Percentiles rank a stretch among this genome's conserved stretches.
These are phyloP conservation scores for Exophiala sp. DNA, from an alignment of 2,329 filamentous ascomycete species.

Conservation along the genomic window DNA sequence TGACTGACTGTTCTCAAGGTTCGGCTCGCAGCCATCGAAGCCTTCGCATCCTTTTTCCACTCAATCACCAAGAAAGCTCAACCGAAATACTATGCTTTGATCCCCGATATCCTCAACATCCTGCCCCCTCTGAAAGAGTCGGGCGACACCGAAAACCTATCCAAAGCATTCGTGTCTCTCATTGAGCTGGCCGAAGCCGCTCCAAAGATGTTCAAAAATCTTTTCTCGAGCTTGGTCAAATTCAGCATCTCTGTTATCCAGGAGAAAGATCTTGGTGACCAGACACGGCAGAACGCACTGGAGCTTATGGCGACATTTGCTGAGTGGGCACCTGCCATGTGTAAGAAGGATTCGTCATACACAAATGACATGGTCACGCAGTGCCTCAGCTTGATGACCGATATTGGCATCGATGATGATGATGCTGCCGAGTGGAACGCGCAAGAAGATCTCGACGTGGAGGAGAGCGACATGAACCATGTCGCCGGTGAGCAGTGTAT, in stretches of 20 bases:
- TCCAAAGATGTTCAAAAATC: constrained; percentile 92
- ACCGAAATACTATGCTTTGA: constrained; percentile 78
- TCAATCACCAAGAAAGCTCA: constrained; percentile 85
- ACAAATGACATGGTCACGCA: constrained; percentile 97
- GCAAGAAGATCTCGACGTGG: constrained; percentile 89
- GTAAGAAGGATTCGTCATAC: constrained; percentile 88
- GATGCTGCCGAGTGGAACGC: constrained; percentile 91
- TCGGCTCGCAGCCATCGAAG: constrained; percentile 89
- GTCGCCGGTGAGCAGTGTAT: constrained; percentile 98
- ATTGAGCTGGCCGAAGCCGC: constrained; percentile 94
- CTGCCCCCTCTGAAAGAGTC: constrained; percentile 90
- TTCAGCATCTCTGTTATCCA: constrained; percentile 93
- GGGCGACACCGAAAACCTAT: constrained; percentile 84
- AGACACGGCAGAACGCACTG: constrained; percentile 87
- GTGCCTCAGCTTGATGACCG: constrained; percentile 96
- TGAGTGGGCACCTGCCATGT: constrained; percentile 90
- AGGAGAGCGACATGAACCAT: constrained; percentile 95
- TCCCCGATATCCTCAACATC: constrained; percentile 90
- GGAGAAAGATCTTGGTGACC: constrained; percentile 88
- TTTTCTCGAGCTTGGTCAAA: constrained; percentile 89
- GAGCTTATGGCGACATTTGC: constrained; percentile 98
- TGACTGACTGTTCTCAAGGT: constrained; percentile 55
- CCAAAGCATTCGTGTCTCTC: constrained; percentile 81
- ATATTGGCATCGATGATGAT: constrained; percentile 90
- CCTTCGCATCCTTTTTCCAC: constrained; percentile 93